Percentiles rank a stretch among this genome's conserved stretches.
These are phyloP conservation scores for Coelastrella sp. DNA, from an alignment of 139 green algal species.

Conservation along the genomic window DNA sequence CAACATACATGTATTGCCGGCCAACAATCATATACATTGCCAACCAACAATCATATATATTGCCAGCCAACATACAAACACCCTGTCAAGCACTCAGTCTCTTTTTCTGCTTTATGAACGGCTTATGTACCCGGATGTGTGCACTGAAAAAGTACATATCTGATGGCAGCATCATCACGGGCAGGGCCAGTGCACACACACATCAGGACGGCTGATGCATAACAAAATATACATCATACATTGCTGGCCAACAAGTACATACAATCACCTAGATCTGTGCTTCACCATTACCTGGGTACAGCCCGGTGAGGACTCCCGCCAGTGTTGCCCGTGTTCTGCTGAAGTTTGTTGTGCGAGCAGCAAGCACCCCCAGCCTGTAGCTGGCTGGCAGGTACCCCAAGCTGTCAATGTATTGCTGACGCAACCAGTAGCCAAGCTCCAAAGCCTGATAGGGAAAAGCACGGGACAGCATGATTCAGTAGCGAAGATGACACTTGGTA, in stretches of 20 bases:
- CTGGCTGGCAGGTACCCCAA: constrained; percentile 61
- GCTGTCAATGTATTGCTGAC: constrained; percentile 63
- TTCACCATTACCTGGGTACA: constrained; percentile 57
- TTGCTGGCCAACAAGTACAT: neutral
- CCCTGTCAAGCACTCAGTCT: too few relatives aligned
- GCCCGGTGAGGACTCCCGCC: constrained; percentile 76
- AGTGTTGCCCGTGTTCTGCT: constrained; percentile 74
- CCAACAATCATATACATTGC: too few relatives aligned
- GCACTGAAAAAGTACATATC: too few relatives aligned
- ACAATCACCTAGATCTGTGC: neutral
- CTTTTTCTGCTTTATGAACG: too few relatives aligned
- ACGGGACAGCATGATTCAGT: neutral
- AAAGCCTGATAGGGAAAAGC: constrained; percentile 53
- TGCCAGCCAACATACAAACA: neutral
- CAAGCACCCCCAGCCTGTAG: constrained; percentile 48
- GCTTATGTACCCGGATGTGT: too few relatives aligned
- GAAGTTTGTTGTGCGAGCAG: constrained; percentile 76
- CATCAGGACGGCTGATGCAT: too few relatives aligned
- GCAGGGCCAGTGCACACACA: too few relatives aligned
- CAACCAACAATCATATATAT: too few relatives aligned
- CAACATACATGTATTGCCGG: too few relatives aligned
- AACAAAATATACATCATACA: too few relatives aligned
- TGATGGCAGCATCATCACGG: too few relatives aligned
- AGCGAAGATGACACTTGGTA: neutral
- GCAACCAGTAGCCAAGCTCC: constrained; percentile 75